Percentiles rank a stretch among this genome's conserved stretches.
Conservation (phyloP, 164 flowering plant species). For the Vitis labrusca region DNA sequence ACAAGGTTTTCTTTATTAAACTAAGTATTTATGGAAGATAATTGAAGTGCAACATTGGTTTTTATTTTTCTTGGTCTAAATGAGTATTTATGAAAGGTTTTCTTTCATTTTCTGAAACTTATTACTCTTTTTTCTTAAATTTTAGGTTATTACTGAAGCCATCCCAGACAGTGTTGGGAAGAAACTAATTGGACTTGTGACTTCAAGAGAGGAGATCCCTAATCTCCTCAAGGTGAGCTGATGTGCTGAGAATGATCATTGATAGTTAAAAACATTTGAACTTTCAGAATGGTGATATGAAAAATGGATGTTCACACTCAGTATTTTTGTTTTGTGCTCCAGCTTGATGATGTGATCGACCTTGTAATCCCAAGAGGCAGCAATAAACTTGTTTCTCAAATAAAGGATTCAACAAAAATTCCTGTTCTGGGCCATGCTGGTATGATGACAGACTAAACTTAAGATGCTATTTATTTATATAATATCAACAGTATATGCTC, state of each 20-base stretch:
- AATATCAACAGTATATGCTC: not conserved
- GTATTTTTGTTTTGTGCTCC: slow-evolving; percentile 19
- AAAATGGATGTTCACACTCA: slow-evolving; percentile 1
- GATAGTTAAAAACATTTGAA: not conserved
- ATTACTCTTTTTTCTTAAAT: not conserved
- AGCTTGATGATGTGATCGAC: slow-evolving; percentile 99
- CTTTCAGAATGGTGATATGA: slow-evolving; percentile 1
- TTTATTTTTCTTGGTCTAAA: not conserved
- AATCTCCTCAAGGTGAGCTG: slow-evolving; percentile 81
- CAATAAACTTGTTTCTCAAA: slow-evolving; percentile 93
- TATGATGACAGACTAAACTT: slow-evolving; percentile 25
- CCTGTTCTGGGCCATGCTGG: slow-evolving; percentile 99
- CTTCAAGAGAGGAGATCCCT: slow-evolving; percentile 95
- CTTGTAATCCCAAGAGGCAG: slow-evolving; percentile 99
- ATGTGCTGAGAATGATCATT: not conserved
- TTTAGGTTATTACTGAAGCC: slow-evolving; percentile 77
- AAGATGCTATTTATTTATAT: not conserved
- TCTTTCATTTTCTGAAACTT: not conserved
- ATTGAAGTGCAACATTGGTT: not conserved
- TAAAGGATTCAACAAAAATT: slow-evolving; percentile 88
- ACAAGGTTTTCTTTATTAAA: slow-evolving; percentile 57
- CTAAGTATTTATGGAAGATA: not conserved
- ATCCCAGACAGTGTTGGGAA: slow-evolving; percentile 79
- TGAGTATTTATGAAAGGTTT: too few species aligned
- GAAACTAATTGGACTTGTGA: slow-evolving; percentile 87